These are phyloP conservation scores for Davidsoniella virescens DNA, from an alignment of 2,329 filamentous ascomycete species.

Conservation along the genomic window DNA sequence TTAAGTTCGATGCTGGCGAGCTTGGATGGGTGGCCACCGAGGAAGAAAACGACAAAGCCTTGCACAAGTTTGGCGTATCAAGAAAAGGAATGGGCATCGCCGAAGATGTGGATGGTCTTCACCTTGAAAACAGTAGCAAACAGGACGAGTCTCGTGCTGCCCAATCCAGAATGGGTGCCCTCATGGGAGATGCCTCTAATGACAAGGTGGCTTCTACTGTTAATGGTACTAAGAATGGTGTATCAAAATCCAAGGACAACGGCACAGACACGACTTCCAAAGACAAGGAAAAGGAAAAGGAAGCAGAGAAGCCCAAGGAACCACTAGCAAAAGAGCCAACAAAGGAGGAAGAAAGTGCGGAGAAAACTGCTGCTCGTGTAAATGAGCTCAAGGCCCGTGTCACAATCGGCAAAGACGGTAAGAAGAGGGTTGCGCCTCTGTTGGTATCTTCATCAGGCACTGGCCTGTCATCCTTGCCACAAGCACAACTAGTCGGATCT, in stretches of 20 bases:
- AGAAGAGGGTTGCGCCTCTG: constrained; percentile 84
- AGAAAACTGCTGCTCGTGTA: constrained; percentile 38
- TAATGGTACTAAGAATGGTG: constrained; percentile 36
- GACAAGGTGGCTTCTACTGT: constrained; percentile 38
- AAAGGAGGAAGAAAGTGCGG: constrained; percentile 29
- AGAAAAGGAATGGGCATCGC: constrained; percentile 79
- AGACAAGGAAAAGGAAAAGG: constrained; percentile 21
- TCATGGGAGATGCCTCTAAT: constrained; percentile 65
- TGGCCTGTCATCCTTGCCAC: constrained; percentile 73
- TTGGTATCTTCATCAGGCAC: constrained; percentile 80
- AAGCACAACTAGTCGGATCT: constrained; percentile 72
- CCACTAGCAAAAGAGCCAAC: constrained; percentile 16
- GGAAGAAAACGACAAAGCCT: constrained; percentile 79
- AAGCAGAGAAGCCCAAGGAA: constrained; percentile 18
- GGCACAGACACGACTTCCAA: constrained; percentile 15
- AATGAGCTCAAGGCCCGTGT: constrained; percentile 69
- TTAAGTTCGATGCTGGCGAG: constrained; percentile 73
- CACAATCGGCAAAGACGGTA: constrained; percentile 90
- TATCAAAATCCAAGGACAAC: constrained; percentile 21
- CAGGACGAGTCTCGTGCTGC: constrained; percentile 78
- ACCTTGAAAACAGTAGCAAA: constrained; percentile 82
- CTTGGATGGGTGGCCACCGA: constrained; percentile 74
- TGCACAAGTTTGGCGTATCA: constrained; percentile 83
- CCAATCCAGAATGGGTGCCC: constrained; percentile 90
- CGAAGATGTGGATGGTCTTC: constrained; percentile 77